Evolutionary conservation across 805 yeast species (phyloP).

Genomic region (Suhomyces prunicola): DNA sequence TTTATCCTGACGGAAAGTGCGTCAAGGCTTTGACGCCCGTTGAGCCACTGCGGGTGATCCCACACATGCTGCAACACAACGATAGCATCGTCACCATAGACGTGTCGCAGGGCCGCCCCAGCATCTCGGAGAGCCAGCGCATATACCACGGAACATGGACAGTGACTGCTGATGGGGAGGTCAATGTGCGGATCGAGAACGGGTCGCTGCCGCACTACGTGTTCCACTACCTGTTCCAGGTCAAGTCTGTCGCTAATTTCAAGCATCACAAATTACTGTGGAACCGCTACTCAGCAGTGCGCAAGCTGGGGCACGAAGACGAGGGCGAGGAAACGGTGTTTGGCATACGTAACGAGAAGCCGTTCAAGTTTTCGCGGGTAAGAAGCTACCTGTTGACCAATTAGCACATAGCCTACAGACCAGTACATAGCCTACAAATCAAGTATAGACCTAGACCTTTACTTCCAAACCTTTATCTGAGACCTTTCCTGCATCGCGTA

Average conservation of each 20-base stretch:
- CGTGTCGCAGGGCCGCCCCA: constrained; percentile 13
- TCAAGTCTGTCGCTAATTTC: constrained; percentile 49
- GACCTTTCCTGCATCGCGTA: constrained; percentile 8
- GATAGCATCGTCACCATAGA: constrained; percentile 19
- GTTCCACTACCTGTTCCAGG: constrained; percentile 61
- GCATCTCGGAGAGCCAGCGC: constrained; percentile 26
- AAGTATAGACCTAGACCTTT: background rate
- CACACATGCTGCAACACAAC: constrained; percentile 41
- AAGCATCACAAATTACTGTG: constrained; percentile 72
- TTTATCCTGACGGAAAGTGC: constrained; percentile 75
- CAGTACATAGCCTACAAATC: background rate
- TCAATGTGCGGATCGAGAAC: constrained; percentile 46
- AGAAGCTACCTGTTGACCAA: constrained; percentile 28
- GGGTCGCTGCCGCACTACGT: constrained; percentile 61
- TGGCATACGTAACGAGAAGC: constrained; percentile 66
- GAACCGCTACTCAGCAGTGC: constrained; percentile 58
- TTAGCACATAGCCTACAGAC: background rate
- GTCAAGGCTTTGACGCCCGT: constrained; percentile 64
- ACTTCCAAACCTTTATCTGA: background rate
- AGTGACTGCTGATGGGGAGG: constrained; percentile 50
- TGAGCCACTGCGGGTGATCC: constrained; percentile 70
- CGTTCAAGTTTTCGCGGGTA: constrained; percentile 74
- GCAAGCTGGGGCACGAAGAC: constrained; percentile 40
- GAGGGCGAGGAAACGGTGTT: constrained; percentile 49
- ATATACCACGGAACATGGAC: constrained; percentile 56